Evolutionary conservation across 805 yeast species (phyloP).

Genomic region (Candida namnaoensis): DNA sequence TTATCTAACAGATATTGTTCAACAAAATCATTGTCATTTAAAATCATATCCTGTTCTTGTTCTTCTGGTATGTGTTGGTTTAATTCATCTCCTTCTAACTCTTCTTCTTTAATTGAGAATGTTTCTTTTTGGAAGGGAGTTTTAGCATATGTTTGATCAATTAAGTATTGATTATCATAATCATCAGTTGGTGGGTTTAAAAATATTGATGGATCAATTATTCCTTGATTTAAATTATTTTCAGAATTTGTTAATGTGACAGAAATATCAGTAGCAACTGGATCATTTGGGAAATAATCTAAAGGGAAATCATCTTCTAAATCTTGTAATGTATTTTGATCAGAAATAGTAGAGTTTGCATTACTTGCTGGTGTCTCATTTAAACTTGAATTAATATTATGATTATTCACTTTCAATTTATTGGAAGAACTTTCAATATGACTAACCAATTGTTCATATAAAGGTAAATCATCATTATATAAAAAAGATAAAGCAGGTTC

Average conservation of each 20-base stretch:
- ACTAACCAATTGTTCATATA: conserved; percentile 43
- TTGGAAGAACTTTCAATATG: conserved; percentile 23
- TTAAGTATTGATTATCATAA: conserved; percentile 36
- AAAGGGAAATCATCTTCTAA: conserved; percentile 53
- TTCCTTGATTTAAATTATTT: background rate
- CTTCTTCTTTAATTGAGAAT: conserved; percentile 6
- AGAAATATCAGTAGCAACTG: background rate
- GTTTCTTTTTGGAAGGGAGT: conserved; percentile 19
- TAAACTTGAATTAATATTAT: background rate
- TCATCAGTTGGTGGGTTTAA: conserved; percentile 20
- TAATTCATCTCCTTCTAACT: conserved; percentile 1
- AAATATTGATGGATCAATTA: conserved; percentile 22
- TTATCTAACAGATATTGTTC: background rate
- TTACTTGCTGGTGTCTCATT: background rate
- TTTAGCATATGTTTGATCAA: conserved; percentile 41
- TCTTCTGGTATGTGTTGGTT: background rate
- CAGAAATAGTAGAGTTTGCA: background rate
- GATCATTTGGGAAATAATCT: conserved; percentile 47
- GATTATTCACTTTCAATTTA: background rate
- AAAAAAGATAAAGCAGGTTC: conserved; percentile 79
- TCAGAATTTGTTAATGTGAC: background rate
- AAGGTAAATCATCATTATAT: conserved; percentile 43
- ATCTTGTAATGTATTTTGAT: background rate
- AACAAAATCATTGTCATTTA: background rate
- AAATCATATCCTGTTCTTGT: background rate